Percentiles rank a stretch among this genome's conserved stretches.
These are phyloP conservation scores for Nicotiana tomentosiformis DNA, from an alignment of 257 asterid species.

Conservation along the genomic window DNA sequence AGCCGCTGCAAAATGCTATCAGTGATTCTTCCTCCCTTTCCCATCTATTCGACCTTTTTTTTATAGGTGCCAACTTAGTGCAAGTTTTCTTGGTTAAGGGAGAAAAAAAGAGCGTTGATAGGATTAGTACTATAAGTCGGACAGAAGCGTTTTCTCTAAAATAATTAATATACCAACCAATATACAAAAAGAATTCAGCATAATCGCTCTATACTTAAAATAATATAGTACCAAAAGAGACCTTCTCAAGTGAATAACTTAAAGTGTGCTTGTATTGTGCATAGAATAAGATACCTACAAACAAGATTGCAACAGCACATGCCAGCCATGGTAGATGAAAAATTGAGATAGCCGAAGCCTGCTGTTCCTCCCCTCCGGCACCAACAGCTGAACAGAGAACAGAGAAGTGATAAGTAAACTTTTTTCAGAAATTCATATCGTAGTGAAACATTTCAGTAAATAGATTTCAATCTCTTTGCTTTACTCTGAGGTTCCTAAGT, in stretches of 20 bases:
- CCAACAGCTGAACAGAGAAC: conserved; percentile 60
- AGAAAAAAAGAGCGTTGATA: background rate
- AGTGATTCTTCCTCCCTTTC: background rate
- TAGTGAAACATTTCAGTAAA: background rate
- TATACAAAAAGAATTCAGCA: background rate
- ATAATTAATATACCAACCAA: background rate
- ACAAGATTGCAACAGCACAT: conserved; percentile 73
- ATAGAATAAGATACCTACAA: conserved; percentile 92
- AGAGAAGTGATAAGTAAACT: background rate
- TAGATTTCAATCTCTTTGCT: background rate
- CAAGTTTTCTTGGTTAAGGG: background rate
- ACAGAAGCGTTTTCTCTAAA: background rate
- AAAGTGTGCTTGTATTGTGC: conserved; percentile 2
- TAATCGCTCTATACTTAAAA: background rate
- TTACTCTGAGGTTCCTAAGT: background rate
- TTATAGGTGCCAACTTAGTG: background rate
- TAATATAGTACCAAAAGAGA: background rate
- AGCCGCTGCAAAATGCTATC: background rate
- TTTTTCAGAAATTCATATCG: background rate
- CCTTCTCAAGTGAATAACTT: background rate
- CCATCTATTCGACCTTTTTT: background rate
- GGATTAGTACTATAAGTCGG: background rate
- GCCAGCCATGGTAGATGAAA: conserved; percentile 81
- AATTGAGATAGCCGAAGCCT: conserved; percentile 55
- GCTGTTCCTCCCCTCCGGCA: conserved; percentile 98